Conservation (phyloP, 768 basidiomycete species). For the Leccinum subtestaceum region DNA sequence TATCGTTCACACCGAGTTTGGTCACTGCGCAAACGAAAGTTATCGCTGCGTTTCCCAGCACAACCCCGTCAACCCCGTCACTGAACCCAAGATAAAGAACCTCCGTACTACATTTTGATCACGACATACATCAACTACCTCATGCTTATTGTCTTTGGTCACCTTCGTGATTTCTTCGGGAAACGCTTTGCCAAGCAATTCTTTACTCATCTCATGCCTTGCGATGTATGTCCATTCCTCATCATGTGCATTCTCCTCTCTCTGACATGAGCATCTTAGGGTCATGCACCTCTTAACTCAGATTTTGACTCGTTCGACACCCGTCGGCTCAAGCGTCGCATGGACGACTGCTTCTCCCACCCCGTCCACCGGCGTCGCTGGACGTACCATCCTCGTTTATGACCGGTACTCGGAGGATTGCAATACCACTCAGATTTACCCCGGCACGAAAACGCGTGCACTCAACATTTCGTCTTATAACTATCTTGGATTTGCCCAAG, state of each 20-base stretch:
- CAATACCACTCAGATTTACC: constrained; percentile 72
- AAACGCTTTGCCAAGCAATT: constrained; percentile 69
- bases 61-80: constrained; percentile 42
- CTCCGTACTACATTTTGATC: constrained; percentile 88
- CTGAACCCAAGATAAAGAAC: constrained; percentile 68
- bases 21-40: constrained; percentile 77
- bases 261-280: constrained; percentile 46
- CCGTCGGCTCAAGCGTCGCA: constrained; percentile 87
- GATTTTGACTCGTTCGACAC: constrained; percentile 99
- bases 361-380: constrained; percentile 92
- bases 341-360: constrained; percentile 93
- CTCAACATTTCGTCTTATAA: constrained; percentile 99
- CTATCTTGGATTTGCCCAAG: constrained; percentile 97
- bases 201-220: constrained; percentile 81
- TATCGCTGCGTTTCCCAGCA: constrained; percentile 69
- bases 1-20: constrained; percentile 88
- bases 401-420: constrained; percentile 84
- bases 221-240: constrained; percentile 58
- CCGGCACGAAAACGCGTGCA: constrained; percentile 79
- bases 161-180: constrained; percentile 92
- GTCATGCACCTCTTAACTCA: constrained; percentile 93
- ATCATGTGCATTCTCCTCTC: constrained; percentile 3
- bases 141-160: constrained; percentile 87
- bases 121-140: constrained; percentile 94
- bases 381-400: constrained; percentile 82